Percentiles rank a stretch among this genome's conserved stretches.
phyloP scores from a whole-genome alignment of 2,329 filamentous ascomycete genomes.

The Penicillium sp. region DNA sequence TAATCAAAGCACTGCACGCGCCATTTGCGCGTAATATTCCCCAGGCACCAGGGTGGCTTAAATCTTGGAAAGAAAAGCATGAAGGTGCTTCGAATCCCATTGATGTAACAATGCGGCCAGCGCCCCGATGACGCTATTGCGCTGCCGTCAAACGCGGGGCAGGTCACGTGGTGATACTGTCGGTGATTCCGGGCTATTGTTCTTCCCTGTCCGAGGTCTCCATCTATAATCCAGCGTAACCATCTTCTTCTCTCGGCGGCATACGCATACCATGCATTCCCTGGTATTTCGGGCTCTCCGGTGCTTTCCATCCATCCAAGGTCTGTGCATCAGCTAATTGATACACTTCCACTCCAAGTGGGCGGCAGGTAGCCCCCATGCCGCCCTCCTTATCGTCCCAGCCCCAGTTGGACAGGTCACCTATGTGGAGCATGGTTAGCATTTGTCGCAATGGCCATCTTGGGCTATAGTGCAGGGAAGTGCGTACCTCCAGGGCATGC shows the following conservation, averaged over 20 bases:
- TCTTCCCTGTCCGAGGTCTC: too few species aligned
- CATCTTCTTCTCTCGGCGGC: conserved; percentile 37
- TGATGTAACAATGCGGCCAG: conserved; percentile 18
- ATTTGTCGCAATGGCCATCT: neutral
- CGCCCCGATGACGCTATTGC: conserved; percentile 15
- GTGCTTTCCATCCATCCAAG: conserved; percentile 62
- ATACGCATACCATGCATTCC: conserved; percentile 65
- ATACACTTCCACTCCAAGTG: conserved; percentile 72
- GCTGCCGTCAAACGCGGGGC: conserved; percentile 18
- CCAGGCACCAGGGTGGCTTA: too few species aligned
- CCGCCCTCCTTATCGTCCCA: conserved; percentile 61
- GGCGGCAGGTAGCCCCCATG: conserved; percentile 68
- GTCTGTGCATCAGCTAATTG: conserved; percentile 55
- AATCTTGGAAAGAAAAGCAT: too few species aligned
- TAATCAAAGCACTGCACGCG: neutral
- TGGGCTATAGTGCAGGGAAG: neutral
- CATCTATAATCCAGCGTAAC: conserved; percentile 28
- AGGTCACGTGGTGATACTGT: conserved; percentile 16
- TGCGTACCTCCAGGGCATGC: conserved; percentile 67
- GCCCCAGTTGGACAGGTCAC: conserved; percentile 77
- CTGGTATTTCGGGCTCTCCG: conserved; percentile 59
- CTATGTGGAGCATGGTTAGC: conserved; percentile 22
- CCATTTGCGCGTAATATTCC: too few species aligned
- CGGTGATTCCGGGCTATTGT: conserved; percentile 5
- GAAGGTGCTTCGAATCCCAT: too few species aligned